Base-by-base conservation (phyloP, 495 filamentous ascomycete genomes). In the Neurospora sp. region DNA sequence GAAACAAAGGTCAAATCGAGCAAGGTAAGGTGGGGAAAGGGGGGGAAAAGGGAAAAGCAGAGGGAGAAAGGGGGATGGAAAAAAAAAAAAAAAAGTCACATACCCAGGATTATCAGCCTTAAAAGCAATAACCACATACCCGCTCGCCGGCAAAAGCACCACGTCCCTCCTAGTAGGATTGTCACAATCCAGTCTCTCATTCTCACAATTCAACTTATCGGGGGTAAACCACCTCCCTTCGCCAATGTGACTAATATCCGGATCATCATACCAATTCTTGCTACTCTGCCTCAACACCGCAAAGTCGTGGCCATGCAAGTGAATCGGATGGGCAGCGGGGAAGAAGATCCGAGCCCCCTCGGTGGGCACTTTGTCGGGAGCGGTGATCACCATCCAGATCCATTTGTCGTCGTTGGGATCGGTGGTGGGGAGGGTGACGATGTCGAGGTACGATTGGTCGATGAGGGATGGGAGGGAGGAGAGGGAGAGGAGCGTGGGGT, bases 291-390 rank as follows among this genome's bases (percentile, higher is more conserved):
- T 78, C 16, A 90, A 76, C 31, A 90, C 80, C 68, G 78, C 78
- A 81, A 90, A 90, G 75, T 90, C 83, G 76, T 90, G 84, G 0
- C 87, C 87, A 75, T 88, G 84, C 2, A 90, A 79, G 74, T 89
- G 85, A 68, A 87, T 85, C 37, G 86, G 86, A 53, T 83, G 87
- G 0, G 70, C 70, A 20, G 70, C 70, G 17, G 73, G 73, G 70
- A 72, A 69, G 68, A 73, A 73, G 69, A 69, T 70, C 0, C 27
- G 22, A 27, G 22, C 71, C 0, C 41, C 69, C 10, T 41, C 40
- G 10, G 59, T 35, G 0, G 70, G 70, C 0, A 74, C 40, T 12
- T 70, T 69, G 22, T 44, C 71, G 2, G 71, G 73, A 3, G 73
- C 73, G 8, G 73, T 74, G 68, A 74, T 72, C 8, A 73, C 68